Evolutionary conservation across 768 basidiomycete species (phyloP).

Genomic region (Tylopilus sp.): DNA sequence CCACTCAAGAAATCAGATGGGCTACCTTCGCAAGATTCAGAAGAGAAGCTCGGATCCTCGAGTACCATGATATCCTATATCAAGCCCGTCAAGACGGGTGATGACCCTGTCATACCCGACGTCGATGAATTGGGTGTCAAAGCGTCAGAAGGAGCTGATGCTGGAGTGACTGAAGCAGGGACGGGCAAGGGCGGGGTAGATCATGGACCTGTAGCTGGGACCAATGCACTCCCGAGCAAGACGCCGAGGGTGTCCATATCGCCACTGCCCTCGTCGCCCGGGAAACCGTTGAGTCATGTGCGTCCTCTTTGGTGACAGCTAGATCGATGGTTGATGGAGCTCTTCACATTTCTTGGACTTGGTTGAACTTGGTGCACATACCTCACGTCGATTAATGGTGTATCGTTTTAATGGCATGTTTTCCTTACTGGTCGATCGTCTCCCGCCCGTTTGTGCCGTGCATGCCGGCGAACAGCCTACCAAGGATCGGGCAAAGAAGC

Average conservation of each 20-base stretch:
- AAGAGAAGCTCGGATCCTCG: slow-evolving; percentile 61
- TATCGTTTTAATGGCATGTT: slow-evolving; percentile 30
- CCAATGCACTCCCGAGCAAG: slow-evolving; percentile 7
- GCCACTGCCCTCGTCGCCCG: slow-evolving; percentile 42
- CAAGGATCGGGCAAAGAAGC: slow-evolving; percentile 68
- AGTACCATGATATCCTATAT: slow-evolving; percentile 72
- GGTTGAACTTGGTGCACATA: slow-evolving; percentile 22
- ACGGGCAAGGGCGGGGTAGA: neutral
- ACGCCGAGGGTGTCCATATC: slow-evolving; percentile 21
- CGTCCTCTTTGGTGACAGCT: slow-evolving; percentile 71
- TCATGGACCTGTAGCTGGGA: slow-evolving; percentile 23
- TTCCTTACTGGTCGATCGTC: slow-evolving; percentile 16
- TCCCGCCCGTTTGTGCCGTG: neutral
- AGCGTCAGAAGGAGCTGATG: slow-evolving; percentile 43
- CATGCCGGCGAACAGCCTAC: slow-evolving; percentile 53
- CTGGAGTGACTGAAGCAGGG: slow-evolving; percentile 7
- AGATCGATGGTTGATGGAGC: slow-evolving; percentile 44
- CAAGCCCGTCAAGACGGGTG: slow-evolving; percentile 46
- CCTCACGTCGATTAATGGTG: slow-evolving; percentile 31
- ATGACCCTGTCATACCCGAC: slow-evolving; percentile 34
- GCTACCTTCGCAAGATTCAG: slow-evolving; percentile 21
- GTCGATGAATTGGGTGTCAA: slow-evolving; percentile 41
- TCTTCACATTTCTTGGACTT: slow-evolving; percentile 8
- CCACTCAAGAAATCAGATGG: slow-evolving; percentile 24
- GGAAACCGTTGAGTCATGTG: slow-evolving; percentile 80